phyloP scores from a whole-genome alignment of 768 basidiomycete species.

The Lenzites betulinus region DNA sequence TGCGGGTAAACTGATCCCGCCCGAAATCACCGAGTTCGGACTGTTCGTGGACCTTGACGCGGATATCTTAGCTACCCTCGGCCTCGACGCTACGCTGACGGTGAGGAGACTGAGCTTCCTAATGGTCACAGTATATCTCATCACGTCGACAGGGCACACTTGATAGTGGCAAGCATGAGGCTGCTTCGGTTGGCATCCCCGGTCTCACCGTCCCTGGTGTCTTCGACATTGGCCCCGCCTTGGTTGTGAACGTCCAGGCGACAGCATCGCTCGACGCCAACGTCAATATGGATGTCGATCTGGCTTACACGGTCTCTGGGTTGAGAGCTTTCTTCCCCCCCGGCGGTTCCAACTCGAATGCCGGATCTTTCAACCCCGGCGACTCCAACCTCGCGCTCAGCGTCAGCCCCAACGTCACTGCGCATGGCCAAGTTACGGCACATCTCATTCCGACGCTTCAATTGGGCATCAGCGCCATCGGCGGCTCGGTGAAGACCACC shows the following conservation, averaged over 20 bases:
- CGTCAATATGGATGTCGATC: slow-evolving; percentile 43
- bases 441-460: slow-evolving; percentile 53
- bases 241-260: slow-evolving; percentile 41
- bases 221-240: slow-evolving; percentile 51
- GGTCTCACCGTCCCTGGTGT: no score
- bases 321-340: slow-evolving; percentile 49
- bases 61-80: slow-evolving; percentile 41
- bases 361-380: slow-evolving; percentile 6
- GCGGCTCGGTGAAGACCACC: slow-evolving; percentile 36
- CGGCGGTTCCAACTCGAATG: slow-evolving; percentile 24
- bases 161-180: slow-evolving; percentile 35
- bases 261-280: slow-evolving; percentile 36
- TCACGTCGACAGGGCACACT: background rate
- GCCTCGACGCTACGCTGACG: slow-evolving; percentile 39
- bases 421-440: slow-evolving; percentile 44
- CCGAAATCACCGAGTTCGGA: slow-evolving; percentile 13
- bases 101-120: slow-evolving; percentile 29
- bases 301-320: slow-evolving; percentile 46
- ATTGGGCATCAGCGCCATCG: slow-evolving; percentile 47
- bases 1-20: slow-evolving; percentile 46
- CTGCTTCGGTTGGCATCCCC: no score
- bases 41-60: slow-evolving; percentile 37
- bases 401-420: slow-evolving; percentile 41
- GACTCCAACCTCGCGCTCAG: slow-evolving; percentile 44
- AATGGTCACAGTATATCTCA: background rate